Evolutionary conservation across 306 rosid genomes (phyloP).

Genomic region (Acacia melanoxylon): DNA sequence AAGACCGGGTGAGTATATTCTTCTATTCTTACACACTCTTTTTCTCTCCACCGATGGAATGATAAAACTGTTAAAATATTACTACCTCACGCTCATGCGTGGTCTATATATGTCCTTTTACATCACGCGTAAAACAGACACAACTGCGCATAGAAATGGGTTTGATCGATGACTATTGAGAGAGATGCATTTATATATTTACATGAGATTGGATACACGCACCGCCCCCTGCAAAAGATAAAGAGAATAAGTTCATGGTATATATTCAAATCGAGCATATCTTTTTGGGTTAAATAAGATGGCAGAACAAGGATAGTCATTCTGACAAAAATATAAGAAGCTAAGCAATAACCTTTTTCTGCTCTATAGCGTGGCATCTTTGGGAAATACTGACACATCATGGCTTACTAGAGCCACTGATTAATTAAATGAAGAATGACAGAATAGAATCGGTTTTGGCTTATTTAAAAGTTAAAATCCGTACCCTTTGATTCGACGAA

Average conservation of each 20-base stretch:
- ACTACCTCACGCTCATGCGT: not conserved
- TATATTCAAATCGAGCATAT: not conserved
- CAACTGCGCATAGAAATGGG: not conserved
- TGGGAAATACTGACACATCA: not conserved
- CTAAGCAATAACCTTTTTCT: slow-evolving; percentile 11
- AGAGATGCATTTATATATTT: not conserved
- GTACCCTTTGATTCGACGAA: slow-evolving; percentile 11
- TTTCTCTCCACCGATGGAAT: not conserved
- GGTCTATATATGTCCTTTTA: not conserved
- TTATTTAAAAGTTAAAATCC: not conserved
- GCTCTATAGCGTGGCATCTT: slow-evolving; percentile 13
- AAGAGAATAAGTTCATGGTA: slow-evolving; percentile 21
- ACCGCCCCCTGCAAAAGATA: slow-evolving; percentile 7
- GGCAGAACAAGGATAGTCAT: not conserved
- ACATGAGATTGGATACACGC: not conserved
- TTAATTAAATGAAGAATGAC: not conserved
- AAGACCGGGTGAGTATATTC: too few relatives aligned
- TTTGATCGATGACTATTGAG: not conserved
- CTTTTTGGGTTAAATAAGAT: slow-evolving; percentile 3
- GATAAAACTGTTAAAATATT: not conserved
- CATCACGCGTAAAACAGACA: not conserved
- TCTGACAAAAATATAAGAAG: slow-evolving; percentile 1
- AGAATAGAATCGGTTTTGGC: slow-evolving; percentile 16
- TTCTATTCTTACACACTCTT: not conserved
- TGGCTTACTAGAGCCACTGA: slow-evolving; percentile 1